Evolutionary conservation across 179 eudicot species (phyloP), one percentile per base, ranked within the genome.

Genomic region (Actinidia arguta): DNA sequence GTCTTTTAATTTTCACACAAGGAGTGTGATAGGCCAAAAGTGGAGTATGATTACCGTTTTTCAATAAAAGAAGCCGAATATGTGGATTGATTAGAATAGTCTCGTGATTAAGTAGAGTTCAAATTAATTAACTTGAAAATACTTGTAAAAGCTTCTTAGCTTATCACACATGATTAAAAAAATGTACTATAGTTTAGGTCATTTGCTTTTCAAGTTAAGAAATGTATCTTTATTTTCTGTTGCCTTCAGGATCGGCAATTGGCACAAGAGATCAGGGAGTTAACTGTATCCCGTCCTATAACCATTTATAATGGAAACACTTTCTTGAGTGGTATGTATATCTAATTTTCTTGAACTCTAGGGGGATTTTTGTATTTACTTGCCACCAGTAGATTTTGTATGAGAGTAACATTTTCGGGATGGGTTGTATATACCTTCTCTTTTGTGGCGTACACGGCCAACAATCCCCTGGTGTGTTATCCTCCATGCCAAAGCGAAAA

Each of bases 201-300:
- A 47, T 59, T 59, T 58, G n/a, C 5, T 79, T 46, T 22, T 67
- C 68, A 68, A 79, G 52, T 52, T 39, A 22, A 20, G 11, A 50
- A 27, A 56, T 62, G 72, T 62, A 81, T 42, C 70, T 55, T 11
- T 67, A 18, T 68, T 83, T 69, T 61, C 79, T 64, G 59, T 85
- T 85, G 39, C 56, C 46, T 85, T 83, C 88, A 95, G 99, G 89
- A 94, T 82, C 95, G 95, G 47, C 93, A 92, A 85, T 84, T 95
- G 88, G 95, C 99, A 47, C 89, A 91, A 85, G 99, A 95, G 88
- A 93, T 95, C 78, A 88, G 93, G 85, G 95, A 89, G 82, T 83
- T 94, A 69, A 89, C 97, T 54, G 77, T 87, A 81, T 86, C 94
- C 24, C 90, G 86, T 85, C 98, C 94, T 50, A 86, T 95, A 66